phyloP scores from a whole-genome alignment of 306 rosid genomes.

The Vigna nakashimae region DNA sequence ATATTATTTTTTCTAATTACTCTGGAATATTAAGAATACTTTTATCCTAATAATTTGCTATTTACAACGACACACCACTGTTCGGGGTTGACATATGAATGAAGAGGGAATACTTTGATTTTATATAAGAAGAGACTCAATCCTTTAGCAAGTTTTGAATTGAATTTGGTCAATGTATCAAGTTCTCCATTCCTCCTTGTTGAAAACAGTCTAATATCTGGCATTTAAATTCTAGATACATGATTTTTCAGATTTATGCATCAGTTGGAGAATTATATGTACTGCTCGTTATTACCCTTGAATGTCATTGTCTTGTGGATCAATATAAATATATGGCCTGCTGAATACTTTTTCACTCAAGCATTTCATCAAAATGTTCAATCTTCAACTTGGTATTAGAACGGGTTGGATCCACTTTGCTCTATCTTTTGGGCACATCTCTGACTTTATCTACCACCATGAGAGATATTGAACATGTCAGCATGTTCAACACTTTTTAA shows the following conservation, averaged over 20 bases:
- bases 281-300: too few relatives aligned
- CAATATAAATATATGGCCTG: neutral
- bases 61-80: too few relatives aligned
- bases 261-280: too few relatives aligned
- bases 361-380: neutral
- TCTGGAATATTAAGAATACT: too few relatives aligned
- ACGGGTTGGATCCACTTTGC: neutral
- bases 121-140: neutral
- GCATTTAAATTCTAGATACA: too few relatives aligned
- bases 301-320: too few relatives aligned
- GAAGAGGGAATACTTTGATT: neutral
- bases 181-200: neutral
- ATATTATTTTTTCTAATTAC: too few relatives aligned
- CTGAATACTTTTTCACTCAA: neutral
- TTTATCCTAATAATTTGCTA: too few relatives aligned
- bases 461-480: too few relatives aligned
- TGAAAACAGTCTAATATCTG: neutral
- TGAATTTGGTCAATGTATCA: neutral
- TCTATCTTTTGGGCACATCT: neutral
- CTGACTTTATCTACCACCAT: neutral
- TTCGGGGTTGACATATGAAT: neutral
- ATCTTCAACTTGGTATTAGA: neutral
- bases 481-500: too few relatives aligned
- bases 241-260: too few relatives aligned
- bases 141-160: constrained; percentile 10